Base-by-base conservation (phyloP, 768 basidiomycete species). In the Cystofilobasidium macerans region DNA sequence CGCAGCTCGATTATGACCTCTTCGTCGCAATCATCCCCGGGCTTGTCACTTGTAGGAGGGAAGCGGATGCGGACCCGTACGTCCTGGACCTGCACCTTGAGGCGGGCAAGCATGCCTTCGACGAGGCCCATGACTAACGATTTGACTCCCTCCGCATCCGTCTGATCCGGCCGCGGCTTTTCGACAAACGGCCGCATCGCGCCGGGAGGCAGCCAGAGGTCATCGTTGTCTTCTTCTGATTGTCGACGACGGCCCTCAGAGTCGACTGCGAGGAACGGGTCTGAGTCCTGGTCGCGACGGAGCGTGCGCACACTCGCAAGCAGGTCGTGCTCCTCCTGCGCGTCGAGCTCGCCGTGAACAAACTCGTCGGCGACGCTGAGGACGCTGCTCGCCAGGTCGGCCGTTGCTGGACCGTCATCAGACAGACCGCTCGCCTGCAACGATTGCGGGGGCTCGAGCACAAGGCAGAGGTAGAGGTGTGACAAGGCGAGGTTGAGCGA, bases 331-430 rank as follows among this genome's bases (percentile, higher is more conserved):
- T 85, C 87, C 72, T 94, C 89, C 69, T 79, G 79, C 9, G 82
- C 78, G 28, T 84, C 81, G 58, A 95, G 78, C 72, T 92, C 89
- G 69, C 88, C 81, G 56, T 92, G 86, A 30, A 94, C 79, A 76
- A 97, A 97, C 4, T 86, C 84, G 70, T 89, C 86, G 1, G 91
- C 88, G 18, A 86, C 83, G n/a, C 85, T 85, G 32, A 82, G 81
- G n/a, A 90, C 85, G 28, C 91, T 91, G 54, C 85, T 83, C 5
- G 88, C 79, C 18, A 93, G 80, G 72, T 85, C 81, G 43, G 71
- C 48, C 24, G 43, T 45, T 14, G 18, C 9, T 30, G 38, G 4
- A 0, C 1, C 26, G 26, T 1, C 51, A 16, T 42, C 33, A 8
- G 53, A 13, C 6, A 2, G 30, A 54, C 5, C 14, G 7, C 18